Evolutionary conservation across 2,329 filamentous ascomycete genomes (phyloP).

Genomic region (Hypoxylon sp.): DNA sequence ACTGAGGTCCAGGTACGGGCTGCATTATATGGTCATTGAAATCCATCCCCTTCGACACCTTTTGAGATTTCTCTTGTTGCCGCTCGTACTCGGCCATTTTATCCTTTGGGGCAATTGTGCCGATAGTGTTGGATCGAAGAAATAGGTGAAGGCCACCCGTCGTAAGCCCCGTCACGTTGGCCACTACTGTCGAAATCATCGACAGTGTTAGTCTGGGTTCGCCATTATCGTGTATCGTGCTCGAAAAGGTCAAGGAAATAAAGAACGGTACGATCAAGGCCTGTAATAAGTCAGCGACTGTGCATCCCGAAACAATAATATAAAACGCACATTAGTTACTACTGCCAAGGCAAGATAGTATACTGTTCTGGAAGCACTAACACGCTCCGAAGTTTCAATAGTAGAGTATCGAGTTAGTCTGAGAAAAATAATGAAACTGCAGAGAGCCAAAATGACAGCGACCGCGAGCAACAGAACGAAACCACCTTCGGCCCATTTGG

Average conservation of each 20-base stretch:
- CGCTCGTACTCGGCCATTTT: slow-evolving; percentile 60
- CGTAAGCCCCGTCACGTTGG: slow-evolving; percentile 74
- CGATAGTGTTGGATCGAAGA: slow-evolving; percentile 71
- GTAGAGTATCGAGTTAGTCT: slow-evolving; percentile 66
- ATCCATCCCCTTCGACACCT: slow-evolving; percentile 42
- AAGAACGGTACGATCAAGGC: slow-evolving; percentile 73
- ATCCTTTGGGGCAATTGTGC: slow-evolving; percentile 64
- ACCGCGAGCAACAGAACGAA: slow-evolving; percentile 66
- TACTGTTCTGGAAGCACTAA: slow-evolving; percentile 75
- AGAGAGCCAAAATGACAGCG: slow-evolving; percentile 61
- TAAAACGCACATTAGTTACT: slow-evolving; percentile 65
- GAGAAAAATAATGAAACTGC: slow-evolving; percentile 66
- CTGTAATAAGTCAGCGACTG: slow-evolving; percentile 54
- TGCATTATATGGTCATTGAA: slow-evolving; percentile 53
- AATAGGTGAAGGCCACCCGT: slow-evolving; percentile 75
- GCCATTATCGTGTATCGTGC: slow-evolving; percentile 53
- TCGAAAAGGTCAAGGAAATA: slow-evolving; percentile 63
- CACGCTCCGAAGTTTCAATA: slow-evolving; percentile 69
- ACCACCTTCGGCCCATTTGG: slow-evolving; percentile 68
- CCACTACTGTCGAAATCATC: slow-evolving; percentile 73
- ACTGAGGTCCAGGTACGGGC: slow-evolving; percentile 48
- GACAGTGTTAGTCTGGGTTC: slow-evolving; percentile 63
- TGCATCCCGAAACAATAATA: not conserved
- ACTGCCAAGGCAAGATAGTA: slow-evolving; percentile 72
- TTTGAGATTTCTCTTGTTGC: slow-evolving; percentile 56